These are phyloP conservation scores for Phytophthora hibernalis DNA, from an alignment of 352 stramenopile genomes.

Conservation along the genomic window DNA sequence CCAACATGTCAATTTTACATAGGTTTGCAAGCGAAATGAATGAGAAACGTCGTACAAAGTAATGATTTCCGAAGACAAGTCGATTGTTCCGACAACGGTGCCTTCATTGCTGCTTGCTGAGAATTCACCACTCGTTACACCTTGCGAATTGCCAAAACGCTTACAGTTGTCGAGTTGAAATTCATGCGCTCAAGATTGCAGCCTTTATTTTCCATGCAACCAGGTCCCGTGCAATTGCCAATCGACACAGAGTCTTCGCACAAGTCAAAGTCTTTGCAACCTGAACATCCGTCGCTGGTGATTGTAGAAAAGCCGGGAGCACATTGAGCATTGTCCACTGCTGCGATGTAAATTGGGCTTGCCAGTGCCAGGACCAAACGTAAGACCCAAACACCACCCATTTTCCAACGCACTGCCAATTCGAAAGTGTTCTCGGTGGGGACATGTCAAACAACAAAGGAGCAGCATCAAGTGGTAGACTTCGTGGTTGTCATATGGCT, in stretches of 20 bases:
- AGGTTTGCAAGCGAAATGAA: neutral
- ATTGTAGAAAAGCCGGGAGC: conserved; percentile 21
- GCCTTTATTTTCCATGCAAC: conserved; percentile 19
- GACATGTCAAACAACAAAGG: neutral
- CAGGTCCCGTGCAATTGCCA: conserved; percentile 19
- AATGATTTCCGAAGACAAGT: conserved; percentile 27
- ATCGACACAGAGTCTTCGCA: conserved; percentile 17
- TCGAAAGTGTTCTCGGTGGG: neutral
- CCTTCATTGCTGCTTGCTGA: conserved; percentile 30
- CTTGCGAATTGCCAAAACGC: conserved; percentile 28
- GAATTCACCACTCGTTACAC: neutral
- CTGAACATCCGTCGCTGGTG: conserved; percentile 26
- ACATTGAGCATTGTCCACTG: conserved; percentile 7
- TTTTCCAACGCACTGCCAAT: neutral
- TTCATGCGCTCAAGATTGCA: conserved; percentile 31
- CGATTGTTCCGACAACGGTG: conserved; percentile 30
- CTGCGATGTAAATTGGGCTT: neutral
- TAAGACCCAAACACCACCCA: neutral
- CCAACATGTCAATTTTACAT: neutral
- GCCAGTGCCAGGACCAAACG: neutral
- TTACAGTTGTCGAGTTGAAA: conserved; percentile 11
- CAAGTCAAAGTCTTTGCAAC: conserved; percentile 15
- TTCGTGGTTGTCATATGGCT: neutral
- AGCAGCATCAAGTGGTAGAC: neutral
- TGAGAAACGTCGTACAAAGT: conserved; percentile 29